These are phyloP conservation scores for Candida khao-thaluensis DNA, from an alignment of 805 yeast genomes.

Conservation along the genomic window DNA sequence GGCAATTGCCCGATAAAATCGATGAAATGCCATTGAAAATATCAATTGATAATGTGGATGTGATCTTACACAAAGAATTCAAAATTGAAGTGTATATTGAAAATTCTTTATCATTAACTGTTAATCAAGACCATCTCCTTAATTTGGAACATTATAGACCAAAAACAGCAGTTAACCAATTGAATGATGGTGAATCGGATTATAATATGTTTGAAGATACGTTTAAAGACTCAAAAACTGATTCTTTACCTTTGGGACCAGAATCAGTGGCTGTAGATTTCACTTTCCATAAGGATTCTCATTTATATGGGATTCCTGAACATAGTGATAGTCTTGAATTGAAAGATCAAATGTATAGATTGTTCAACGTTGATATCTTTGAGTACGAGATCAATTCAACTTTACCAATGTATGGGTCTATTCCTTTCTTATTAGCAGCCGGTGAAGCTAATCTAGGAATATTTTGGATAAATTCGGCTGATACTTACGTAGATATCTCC, in stretches of 20 bases:
- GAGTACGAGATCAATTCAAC: conserved; percentile 84
- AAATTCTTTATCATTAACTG: conserved; percentile 46
- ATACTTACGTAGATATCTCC: conserved; percentile 77
- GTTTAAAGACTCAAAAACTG: conserved; percentile 65
- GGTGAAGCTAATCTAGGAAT: conserved; percentile 58
- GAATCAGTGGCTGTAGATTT: conserved; percentile 86
- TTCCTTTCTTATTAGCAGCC: conserved; percentile 81
- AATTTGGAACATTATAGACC: conserved; percentile 81
- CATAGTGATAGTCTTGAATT: conserved; percentile 82
- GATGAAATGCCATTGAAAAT: background rate
- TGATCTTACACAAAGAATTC: conserved; percentile 8
- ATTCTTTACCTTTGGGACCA: conserved; percentile 77
- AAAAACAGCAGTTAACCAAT: conserved; percentile 25
- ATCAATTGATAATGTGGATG: background rate
- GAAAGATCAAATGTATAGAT: conserved; percentile 70
- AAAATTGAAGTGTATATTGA: conserved; percentile 37
- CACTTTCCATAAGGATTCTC: conserved; percentile 53
- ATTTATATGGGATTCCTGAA: conserved; percentile 94
- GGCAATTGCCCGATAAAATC: conserved; percentile 19
- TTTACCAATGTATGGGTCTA: conserved; percentile 92
- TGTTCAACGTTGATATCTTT: conserved; percentile 91
- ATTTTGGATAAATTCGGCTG: conserved; percentile 93
- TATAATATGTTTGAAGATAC: conserved; percentile 69
- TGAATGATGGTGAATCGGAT: conserved; percentile 57
- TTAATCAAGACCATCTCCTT: conserved; percentile 70